Conservation (phyloP, 148 eudicot genomes). For the Tetragonia tetragonoides region DNA sequence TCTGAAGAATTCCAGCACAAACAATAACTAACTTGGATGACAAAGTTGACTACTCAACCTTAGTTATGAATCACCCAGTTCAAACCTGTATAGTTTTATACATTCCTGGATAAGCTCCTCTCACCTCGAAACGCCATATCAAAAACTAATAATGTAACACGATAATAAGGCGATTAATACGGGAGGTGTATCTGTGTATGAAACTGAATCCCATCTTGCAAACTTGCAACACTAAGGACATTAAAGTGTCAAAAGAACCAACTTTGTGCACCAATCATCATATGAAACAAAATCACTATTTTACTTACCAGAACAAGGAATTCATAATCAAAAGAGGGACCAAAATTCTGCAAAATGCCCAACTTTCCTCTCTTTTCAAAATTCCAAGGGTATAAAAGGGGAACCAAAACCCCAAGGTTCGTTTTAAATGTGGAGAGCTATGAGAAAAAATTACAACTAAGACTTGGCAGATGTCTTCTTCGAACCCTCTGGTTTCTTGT, state of each 20-base stretch:
- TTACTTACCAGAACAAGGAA: not conserved
- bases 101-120: too few relatives aligned
- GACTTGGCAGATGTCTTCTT: slow-evolving; percentile 42
- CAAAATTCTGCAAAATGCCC: slow-evolving; percentile 2
- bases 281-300: not conserved
- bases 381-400: slow-evolving; percentile 6
- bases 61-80: not conserved
- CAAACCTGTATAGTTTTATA: too few relatives aligned
- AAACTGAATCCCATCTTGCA: too few relatives aligned
- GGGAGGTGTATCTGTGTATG: too few relatives aligned
- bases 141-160: too few relatives aligned
- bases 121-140: too few relatives aligned
- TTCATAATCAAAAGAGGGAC: not conserved
- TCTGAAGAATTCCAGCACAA: not conserved
- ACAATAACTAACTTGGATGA: not conserved
- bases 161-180: too few relatives aligned
- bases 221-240: too few relatives aligned
- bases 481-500: slow-evolving; percentile 41
- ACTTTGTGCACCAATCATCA: not conserved
- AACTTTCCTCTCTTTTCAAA: slow-evolving; percentile 11
- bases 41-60: not conserved
- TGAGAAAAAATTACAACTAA: slow-evolving; percentile 9
- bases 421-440: not conserved
- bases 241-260: too few relatives aligned
- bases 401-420: slow-evolving; percentile 2